Percentiles rank a stretch among this genome's conserved stretches.
These are phyloP conservation scores for Aspergillus campestris DNA, from an alignment of 495 filamentous ascomycete genomes.

Conservation along the genomic window DNA sequence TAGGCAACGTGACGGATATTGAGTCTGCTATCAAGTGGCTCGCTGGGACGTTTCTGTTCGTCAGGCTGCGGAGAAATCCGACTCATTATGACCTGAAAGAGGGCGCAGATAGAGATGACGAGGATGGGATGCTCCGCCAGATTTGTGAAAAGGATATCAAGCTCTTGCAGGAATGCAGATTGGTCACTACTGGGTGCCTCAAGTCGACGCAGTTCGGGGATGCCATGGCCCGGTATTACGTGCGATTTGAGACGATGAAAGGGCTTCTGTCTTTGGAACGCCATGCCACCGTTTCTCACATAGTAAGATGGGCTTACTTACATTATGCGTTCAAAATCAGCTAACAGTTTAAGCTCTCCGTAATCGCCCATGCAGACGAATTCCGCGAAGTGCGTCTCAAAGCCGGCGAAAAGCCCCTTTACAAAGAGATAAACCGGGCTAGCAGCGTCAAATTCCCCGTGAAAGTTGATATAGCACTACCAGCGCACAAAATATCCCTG, in stretches of 20 bases:
- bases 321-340: not conserved
- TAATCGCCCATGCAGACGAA: slow-evolving; percentile 63
- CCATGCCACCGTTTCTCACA: slow-evolving; percentile 55
- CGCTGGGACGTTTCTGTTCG: slow-evolving; percentile 75
- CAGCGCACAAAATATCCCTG: slow-evolving; percentile 79
- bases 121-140: slow-evolving; percentile 64
- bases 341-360: slow-evolving; percentile 49
- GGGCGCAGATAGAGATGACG: slow-evolving; percentile 39
- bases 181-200: slow-evolving; percentile 50
- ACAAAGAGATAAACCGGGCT: slow-evolving; percentile 75
- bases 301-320: slow-evolving; percentile 45
- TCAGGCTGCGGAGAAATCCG: slow-evolving; percentile 74
- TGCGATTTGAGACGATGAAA: slow-evolving; percentile 89
- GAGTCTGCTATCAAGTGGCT: slow-evolving; percentile 77
- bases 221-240: slow-evolving; percentile 89
- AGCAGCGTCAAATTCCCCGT: slow-evolving; percentile 67
- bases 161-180: slow-evolving; percentile 50
- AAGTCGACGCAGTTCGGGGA: slow-evolving; percentile 70
- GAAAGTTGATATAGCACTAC: slow-evolving; percentile 62
- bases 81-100: slow-evolving; percentile 66
- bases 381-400: slow-evolving; percentile 73
- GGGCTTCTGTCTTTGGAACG: slow-evolving; percentile 53
- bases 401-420: slow-evolving; percentile 61
- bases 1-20: slow-evolving; percentile 67
- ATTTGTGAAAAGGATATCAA: slow-evolving; percentile 77